Conservation (phyloP, 331 rosid species). For the Rhamnella rubrinervis region DNA sequence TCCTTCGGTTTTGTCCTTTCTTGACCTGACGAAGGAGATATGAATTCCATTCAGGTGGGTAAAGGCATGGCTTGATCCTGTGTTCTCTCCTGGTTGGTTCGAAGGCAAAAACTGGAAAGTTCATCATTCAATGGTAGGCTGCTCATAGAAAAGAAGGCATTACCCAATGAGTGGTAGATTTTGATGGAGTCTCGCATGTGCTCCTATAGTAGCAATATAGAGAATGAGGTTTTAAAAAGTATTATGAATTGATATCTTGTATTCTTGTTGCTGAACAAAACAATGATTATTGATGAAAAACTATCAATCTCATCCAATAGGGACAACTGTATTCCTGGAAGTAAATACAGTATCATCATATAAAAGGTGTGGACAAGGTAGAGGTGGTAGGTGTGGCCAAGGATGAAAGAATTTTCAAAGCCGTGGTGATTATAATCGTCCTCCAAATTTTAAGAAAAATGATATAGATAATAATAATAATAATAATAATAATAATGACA, state of each 20-base stretch:
- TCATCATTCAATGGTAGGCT: background rate
- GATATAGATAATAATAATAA: too few relatives aligned
- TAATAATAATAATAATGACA: background rate
- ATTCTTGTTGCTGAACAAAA: background rate
- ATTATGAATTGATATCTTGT: background rate
- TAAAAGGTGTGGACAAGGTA: background rate
- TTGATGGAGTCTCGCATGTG: constrained; percentile 6
- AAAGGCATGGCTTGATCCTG: constrained; percentile 10
- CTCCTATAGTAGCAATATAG: background rate
- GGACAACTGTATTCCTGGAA: background rate
- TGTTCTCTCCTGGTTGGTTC: constrained; percentile 11
- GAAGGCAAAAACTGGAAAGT: constrained; percentile 1
- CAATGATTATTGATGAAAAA: background rate
- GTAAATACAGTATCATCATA: background rate
- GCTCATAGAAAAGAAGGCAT: constrained; percentile 14
- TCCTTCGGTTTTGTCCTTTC: background rate
- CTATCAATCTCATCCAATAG: background rate
- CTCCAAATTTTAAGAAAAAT: background rate
- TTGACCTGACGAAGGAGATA: too few relatives aligned
- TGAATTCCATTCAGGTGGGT: constrained; percentile 1
- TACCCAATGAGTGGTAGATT: constrained; percentile 7
- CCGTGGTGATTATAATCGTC: background rate
- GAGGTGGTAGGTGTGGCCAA: background rate
- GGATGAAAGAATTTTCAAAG: background rate
- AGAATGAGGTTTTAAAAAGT: background rate